Percentiles rank a stretch among this genome's conserved stretches.
phyloP scores from a whole-genome alignment of 129 eudicot species.

The Centella asiatica region DNA sequence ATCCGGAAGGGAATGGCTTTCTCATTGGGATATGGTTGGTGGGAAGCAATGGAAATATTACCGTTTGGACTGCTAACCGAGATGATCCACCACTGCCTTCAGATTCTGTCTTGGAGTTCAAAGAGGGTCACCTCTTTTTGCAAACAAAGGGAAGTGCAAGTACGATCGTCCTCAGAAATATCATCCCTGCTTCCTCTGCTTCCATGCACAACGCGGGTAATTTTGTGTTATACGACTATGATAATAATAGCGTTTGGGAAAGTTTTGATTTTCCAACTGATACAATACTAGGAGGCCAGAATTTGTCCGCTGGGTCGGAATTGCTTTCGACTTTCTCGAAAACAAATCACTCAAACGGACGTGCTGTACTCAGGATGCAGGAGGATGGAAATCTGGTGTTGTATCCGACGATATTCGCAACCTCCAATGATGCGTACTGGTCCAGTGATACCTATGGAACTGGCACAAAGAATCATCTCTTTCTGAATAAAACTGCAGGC shows the following conservation, averaged over 20 bases:
- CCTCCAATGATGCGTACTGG: constrained; percentile 5
- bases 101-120: constrained; percentile 10
- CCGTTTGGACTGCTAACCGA: constrained; percentile 33
- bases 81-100: constrained; percentile 19
- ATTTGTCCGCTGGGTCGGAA: constrained; percentile 12
- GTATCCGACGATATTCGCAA: constrained; percentile 21
- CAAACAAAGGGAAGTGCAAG: not conserved
- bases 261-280: constrained; percentile 40
- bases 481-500: constrained; percentile 8
- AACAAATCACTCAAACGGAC: constrained; percentile 23
- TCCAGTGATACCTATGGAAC: not conserved
- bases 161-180: constrained; percentile 2
- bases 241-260: constrained; percentile 22
- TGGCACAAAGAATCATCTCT: constrained; percentile 8
- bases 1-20: constrained; percentile 18
- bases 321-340: constrained; percentile 29
- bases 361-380: constrained; percentile 30
- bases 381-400: constrained; percentile 30
- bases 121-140: constrained; percentile 10
- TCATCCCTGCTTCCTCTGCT: constrained; percentile 3
- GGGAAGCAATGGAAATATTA: not conserved
- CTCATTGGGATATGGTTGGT: constrained; percentile 30
- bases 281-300: constrained; percentile 31
- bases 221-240: constrained; percentile 14
- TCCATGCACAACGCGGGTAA: constrained; percentile 25